Percentiles rank a stretch among this genome's conserved stretches.
Conservation (phyloP, 441 rosid species). For the Syzygium malaccense region DNA sequence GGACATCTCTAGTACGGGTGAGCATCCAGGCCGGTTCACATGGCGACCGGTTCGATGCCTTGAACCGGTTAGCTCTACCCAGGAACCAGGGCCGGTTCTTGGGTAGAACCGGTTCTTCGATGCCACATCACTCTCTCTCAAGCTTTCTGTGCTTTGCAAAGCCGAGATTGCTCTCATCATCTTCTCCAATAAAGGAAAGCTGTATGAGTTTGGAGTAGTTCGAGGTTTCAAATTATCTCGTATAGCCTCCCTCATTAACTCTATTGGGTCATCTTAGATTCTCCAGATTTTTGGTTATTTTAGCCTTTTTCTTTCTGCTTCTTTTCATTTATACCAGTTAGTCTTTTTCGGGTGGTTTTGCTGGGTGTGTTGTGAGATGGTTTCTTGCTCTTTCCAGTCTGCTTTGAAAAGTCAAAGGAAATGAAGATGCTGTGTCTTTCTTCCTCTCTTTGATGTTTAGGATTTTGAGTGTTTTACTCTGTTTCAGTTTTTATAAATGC, state of each 20-base stretch:
- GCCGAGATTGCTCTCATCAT: neutral
- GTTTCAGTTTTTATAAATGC: slow-evolving; percentile 59
- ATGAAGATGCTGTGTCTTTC: neutral
- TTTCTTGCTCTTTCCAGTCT: neutral
- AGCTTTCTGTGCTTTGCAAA: neutral
- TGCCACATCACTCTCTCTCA: neutral
- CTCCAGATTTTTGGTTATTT: neutral
- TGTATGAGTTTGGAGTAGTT: neutral
- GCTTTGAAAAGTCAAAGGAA: neutral
- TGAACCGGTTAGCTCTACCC: neutral
- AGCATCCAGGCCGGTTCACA: neutral
- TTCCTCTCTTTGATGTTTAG: neutral
- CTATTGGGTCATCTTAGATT: neutral
- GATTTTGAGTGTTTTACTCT: neutral
- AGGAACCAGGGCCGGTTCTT: neutral
- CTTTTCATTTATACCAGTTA: neutral
- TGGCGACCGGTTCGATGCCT: neutral
- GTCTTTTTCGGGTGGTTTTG: neutral
- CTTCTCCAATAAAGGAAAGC: neutral
- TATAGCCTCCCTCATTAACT: neutral
- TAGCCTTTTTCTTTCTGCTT: neutral
- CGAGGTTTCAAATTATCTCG: neutral
- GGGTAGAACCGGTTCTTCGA: neutral
- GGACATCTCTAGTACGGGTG: neutral
- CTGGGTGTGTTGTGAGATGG: neutral